Conservation (phyloP, 176 grass and related monocot genomes). For the Aegilops tauschii region DNA sequence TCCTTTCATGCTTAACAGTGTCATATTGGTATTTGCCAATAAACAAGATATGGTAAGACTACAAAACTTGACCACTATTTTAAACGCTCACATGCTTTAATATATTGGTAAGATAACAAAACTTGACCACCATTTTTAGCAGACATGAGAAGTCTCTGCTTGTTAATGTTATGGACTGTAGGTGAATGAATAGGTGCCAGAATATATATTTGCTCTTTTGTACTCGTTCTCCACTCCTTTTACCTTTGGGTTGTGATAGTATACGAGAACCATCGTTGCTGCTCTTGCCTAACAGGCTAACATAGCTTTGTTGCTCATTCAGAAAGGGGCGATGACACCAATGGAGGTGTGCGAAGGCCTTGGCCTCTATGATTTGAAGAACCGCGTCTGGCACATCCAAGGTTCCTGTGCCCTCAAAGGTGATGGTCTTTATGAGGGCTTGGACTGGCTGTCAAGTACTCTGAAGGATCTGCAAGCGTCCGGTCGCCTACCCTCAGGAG, state of each 20-base stretch:
- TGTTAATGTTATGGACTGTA: not conserved
- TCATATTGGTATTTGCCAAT: conserved; percentile 74
- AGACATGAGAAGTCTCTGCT: not conserved
- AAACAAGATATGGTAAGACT: conserved; percentile 78
- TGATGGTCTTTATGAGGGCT: conserved; percentile 72
- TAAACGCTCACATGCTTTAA: not conserved
- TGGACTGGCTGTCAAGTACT: conserved; percentile 67
- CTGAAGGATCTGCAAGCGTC: conserved; percentile 61
- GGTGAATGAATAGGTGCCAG: not conserved
- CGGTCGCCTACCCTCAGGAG: conserved; percentile 47
- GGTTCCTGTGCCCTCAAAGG: conserved; percentile 68
- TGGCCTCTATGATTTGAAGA: conserved; percentile 72
- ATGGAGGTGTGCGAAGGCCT: conserved; percentile 73
- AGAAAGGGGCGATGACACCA: conserved; percentile 80
- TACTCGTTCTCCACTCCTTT: not conserved
- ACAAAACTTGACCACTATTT: not conserved
- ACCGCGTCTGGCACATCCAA: conserved; percentile 72
- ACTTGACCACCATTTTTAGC: not conserved
- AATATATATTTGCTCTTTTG: not conserved
- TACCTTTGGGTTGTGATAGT: not conserved
- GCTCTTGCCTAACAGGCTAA: not conserved
- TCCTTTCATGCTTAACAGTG: conserved; percentile 69
- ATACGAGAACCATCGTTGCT: not conserved
- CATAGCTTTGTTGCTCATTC: not conserved
- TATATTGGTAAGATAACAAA: conserved; percentile 34